These are phyloP conservation scores for Xylariales sp. DNA, from an alignment of 2,329 filamentous ascomycete species.

Conservation along the genomic window DNA sequence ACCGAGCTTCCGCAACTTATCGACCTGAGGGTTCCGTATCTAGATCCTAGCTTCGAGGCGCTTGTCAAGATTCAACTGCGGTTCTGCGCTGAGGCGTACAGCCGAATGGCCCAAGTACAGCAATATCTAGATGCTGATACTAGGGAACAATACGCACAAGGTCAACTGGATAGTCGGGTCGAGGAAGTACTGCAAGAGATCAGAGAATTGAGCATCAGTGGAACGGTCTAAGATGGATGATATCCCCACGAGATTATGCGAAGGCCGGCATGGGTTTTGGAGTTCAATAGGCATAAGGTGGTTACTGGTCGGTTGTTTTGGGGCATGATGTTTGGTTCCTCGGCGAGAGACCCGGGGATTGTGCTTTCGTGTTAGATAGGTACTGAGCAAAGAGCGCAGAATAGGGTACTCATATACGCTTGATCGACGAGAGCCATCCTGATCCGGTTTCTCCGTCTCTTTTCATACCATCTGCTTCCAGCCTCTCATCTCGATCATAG, in stretches of 20 bases:
- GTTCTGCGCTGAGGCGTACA: conserved; percentile 97
- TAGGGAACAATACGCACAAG: conserved; percentile 90
- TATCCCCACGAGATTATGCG: too few species aligned
- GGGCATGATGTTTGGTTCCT: neutral
- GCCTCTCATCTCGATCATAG: too few species aligned
- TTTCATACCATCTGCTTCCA: too few species aligned
- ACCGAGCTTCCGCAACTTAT: conserved; percentile 92
- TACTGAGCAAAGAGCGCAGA: neutral
- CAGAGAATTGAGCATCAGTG: conserved; percentile 87
- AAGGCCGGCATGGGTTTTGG: conserved; percentile 5
- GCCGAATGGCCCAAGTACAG: conserved; percentile 97
- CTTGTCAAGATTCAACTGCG: conserved; percentile 97
- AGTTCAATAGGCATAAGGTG: conserved; percentile 7
- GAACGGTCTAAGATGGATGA: conserved; percentile 46
- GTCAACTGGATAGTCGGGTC: conserved; percentile 84
- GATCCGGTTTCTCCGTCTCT: too few species aligned
- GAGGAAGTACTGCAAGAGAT: conserved; percentile 98
- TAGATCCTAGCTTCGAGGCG: conserved; percentile 95
- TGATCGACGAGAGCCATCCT: too few species aligned
- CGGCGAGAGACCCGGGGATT: neutral
- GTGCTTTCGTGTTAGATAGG: neutral
- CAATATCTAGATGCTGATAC: conserved; percentile 96
- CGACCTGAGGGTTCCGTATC: conserved; percentile 91
- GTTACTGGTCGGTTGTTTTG: neutral
- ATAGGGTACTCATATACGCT: too few species aligned